phyloP scores from a whole-genome alignment of 2,329 filamentous ascomycete genomes.

The Sordariomycetes sp. region DNA sequence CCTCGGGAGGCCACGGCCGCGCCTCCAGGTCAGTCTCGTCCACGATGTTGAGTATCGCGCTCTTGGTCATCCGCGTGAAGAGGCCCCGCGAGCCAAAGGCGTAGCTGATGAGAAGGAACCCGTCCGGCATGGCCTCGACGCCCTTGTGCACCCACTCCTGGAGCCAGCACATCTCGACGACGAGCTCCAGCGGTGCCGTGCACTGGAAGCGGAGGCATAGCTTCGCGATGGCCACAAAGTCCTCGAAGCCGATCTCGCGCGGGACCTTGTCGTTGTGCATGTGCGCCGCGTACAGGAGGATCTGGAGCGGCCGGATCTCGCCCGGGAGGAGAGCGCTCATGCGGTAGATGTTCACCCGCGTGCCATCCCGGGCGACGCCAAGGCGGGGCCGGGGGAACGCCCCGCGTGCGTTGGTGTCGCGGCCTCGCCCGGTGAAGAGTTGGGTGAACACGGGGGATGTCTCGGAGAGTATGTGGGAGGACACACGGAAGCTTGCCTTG shows the following conservation, averaged over 20 bases:
- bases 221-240: slow-evolving; percentile 41
- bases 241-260: slow-evolving; percentile 31
- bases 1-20: slow-evolving; percentile 33
- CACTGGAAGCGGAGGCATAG: slow-evolving; percentile 38
- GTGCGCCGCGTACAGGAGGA: slow-evolving; percentile 39
- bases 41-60: slow-evolving; percentile 31
- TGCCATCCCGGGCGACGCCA: slow-evolving; percentile 22
- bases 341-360: slow-evolving; percentile 33
- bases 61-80: slow-evolving; percentile 39
- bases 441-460: slow-evolving; percentile 39
- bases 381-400: slow-evolving; percentile 8
- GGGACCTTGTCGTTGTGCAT: slow-evolving; percentile 35
- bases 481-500: slow-evolving; percentile 30
- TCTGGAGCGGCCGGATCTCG: slow-evolving; percentile 26
- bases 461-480: slow-evolving; percentile 37
- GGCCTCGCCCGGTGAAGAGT: slow-evolving; percentile 23
- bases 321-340: slow-evolving; percentile 42
- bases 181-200: slow-evolving; percentile 36
- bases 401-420: not conserved
- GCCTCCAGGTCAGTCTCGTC: slow-evolving; percentile 29
- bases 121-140: slow-evolving; percentile 36
- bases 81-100: slow-evolving; percentile 37
- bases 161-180: slow-evolving; percentile 40
- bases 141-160: slow-evolving; percentile 38
- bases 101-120: slow-evolving; percentile 39